Evolutionary conservation across 1,284 basidiomycete species (phyloP), one percentile per base, ranked within the genome.

Genomic region (Somion occarium): DNA sequence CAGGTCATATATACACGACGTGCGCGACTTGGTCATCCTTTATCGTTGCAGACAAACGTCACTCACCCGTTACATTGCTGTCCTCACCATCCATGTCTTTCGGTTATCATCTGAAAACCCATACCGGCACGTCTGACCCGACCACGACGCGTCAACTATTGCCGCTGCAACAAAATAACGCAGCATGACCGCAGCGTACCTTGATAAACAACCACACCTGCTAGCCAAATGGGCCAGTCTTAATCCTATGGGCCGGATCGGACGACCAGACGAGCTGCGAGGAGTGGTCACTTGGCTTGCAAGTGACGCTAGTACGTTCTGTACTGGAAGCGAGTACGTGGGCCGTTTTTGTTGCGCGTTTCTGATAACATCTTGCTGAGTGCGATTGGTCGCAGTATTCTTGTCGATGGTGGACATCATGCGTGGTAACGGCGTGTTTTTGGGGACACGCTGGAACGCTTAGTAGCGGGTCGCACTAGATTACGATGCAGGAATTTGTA

Each of bases 211-310:
- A 63, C 88, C 88, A 2, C 75, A 83, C 53, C 69, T 91, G 49
- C 66, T 82, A 7, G 76, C 75, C 15, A 85, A 85, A 62, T 90
- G 88, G 88, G 83, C 86, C n/a, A 69, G 66, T 52, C 64, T 82
- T 66, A 91, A 90, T 64, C 90, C 89, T 1, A 71, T 91, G 56
- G 85, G 85, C 3, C 76, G 90, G 18, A 75, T 91, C 23, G 88
- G 89, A 27, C 72, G 86, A 12, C 79, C 85, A 0, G 85, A 91
- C 62, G 89, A 92, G 66, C 65, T 91, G 60, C 76, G 89, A 3
- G 88, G 88, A n/a, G 88, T 88, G 0, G 74, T 83, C 39, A 71
- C 80, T 11, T 91, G 89, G 89, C 72, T 91, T n/a, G 87, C 87
- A 38, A 86, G 83, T 53, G 86, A 88, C 54, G 85, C 85, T 41